Conservation (phyloP, 129 eudicot genomes). For the Escallonia rubra region DNA sequence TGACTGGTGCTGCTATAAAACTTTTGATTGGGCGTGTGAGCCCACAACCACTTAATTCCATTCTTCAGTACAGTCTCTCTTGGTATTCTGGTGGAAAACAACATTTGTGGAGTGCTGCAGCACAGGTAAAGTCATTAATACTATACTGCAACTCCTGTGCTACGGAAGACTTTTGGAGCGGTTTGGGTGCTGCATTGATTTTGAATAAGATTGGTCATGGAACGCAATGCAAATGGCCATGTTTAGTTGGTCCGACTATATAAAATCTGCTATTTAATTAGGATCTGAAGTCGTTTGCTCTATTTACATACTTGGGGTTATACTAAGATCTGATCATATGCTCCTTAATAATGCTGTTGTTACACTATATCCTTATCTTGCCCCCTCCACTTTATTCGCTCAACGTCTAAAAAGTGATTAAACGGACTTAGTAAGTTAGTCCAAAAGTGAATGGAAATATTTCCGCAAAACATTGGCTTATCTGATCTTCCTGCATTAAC, state of each 20-base stretch:
- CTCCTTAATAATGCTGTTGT: too few relatives aligned
- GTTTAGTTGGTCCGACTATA: too few relatives aligned
- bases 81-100: constrained; percentile 75
- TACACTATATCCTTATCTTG: too few relatives aligned
- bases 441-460: too few relatives aligned
- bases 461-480: too few relatives aligned
- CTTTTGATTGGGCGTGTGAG: constrained; percentile 49
- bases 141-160: not conserved
- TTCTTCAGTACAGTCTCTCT: constrained; percentile 40
- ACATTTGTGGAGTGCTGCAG: constrained; percentile 81
- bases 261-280: too few relatives aligned
- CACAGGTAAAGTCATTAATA: constrained; percentile 50
- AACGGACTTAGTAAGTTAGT: too few relatives aligned
- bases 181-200: not conserved
- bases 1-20: constrained; percentile 65
- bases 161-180: not conserved
- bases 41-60: constrained; percentile 36
- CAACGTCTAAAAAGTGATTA: too few relatives aligned
- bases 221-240: not conserved
- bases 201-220: not conserved
- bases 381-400: too few relatives aligned
- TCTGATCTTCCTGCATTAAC: too few relatives aligned
- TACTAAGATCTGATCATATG: too few relatives aligned
- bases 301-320: too few relatives aligned
- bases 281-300: not conserved